Evolutionary conservation across 176 grass and related monocot species (phyloP).

Genomic region (Aegilops umbellulata): DNA sequence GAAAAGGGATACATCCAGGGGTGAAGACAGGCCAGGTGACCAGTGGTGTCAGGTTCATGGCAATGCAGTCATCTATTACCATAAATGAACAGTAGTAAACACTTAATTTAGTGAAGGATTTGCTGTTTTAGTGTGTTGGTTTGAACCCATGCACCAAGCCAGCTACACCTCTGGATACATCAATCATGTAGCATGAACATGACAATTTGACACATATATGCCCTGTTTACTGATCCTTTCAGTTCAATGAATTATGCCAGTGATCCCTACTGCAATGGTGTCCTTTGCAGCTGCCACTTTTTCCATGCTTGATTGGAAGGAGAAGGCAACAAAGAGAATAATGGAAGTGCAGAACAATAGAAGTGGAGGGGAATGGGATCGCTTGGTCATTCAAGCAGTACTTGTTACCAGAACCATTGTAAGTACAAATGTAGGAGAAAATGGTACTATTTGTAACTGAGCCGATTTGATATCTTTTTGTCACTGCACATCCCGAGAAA

Average conservation of each 20-base stretch:
- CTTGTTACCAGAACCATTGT: not conserved
- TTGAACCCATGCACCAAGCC: not conserved
- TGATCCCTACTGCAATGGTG: not conserved
- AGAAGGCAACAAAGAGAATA: not conserved
- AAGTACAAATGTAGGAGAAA: slow-evolving; percentile 10
- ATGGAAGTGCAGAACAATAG: not conserved
- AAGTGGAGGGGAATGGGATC: not conserved
- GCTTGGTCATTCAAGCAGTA: not conserved
- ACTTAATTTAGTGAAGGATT: not conserved
- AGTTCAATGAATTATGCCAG: not conserved
- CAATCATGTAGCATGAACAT: not conserved
- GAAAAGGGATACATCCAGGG: not conserved
- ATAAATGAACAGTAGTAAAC: not conserved
- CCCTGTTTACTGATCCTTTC: not conserved
- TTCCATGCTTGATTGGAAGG: slow-evolving; percentile 8
- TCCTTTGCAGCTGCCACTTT: slow-evolving; percentile 27
- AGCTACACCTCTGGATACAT: not conserved
- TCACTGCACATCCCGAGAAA: not conserved
- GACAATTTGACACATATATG: not conserved
- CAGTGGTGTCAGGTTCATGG: not conserved
- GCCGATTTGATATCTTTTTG: not conserved
- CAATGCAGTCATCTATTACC: not conserved
- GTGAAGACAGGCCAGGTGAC: not conserved
- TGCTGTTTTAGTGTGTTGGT: not conserved
- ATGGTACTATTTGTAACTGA: too few species aligned